phyloP scores from a whole-genome alignment of 2,329 filamentous ascomycete species.

The Trichoderma sp. region DNA sequence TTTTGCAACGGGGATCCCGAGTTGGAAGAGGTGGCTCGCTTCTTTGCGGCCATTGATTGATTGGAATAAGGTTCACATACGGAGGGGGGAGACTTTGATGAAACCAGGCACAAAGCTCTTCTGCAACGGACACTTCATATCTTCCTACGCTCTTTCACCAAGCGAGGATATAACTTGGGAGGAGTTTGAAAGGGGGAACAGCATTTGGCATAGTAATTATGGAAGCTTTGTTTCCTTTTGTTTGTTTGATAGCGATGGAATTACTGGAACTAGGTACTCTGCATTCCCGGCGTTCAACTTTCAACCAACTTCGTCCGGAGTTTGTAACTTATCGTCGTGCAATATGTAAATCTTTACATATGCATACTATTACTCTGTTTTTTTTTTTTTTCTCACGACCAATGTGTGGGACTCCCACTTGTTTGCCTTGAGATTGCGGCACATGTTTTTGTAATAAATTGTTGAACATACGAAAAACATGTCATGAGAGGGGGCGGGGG shows the following conservation, averaged over 20 bases:
- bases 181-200: neutral
- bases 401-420: neutral
- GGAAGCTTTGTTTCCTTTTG: neutral
- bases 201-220: neutral
- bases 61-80: neutral
- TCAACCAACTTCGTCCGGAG: slow-evolving; percentile 4
- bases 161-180: neutral
- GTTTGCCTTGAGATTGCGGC: neutral
- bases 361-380: neutral
- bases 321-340: slow-evolving; percentile 3
- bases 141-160: neutral
- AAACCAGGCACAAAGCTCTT: neutral
- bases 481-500: neutral
- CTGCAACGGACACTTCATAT: neutral
- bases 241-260: slow-evolving; percentile 9
- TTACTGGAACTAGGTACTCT: neutral
- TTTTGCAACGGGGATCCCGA: slow-evolving; percentile 87
- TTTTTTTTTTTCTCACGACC: neutral
- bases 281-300: slow-evolving; percentile 12
- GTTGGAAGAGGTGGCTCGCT: slow-evolving; percentile 74
- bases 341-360: neutral
- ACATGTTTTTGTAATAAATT: slow-evolving; percentile 2
- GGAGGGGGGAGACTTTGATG: neutral
- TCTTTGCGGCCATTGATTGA: slow-evolving; percentile 69
- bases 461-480: neutral